Percentiles rank a stretch among this genome's conserved stretches.
Evolutionary conservation across 2,329 filamentous ascomycete species (phyloP).

Genomic region (Ascochyta clinopodiicola): DNA sequence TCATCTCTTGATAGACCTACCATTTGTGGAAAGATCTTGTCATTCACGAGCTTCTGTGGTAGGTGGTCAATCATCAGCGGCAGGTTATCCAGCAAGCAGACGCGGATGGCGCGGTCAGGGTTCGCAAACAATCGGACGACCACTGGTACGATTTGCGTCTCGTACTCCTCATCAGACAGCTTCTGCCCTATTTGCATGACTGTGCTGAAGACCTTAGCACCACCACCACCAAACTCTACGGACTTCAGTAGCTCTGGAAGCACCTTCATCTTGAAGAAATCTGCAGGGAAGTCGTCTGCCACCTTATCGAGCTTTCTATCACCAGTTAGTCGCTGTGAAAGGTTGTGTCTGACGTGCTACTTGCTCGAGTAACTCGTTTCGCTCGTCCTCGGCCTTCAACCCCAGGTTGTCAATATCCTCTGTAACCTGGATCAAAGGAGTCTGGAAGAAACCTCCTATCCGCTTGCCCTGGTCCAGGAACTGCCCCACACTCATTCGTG

Average conservation of each 20-base stretch:
- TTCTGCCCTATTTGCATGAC: constrained; percentile 92
- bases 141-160: constrained; percentile 81
- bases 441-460: constrained; percentile 87
- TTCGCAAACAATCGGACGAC: constrained; percentile 87
- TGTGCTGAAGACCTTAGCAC: constrained; percentile 85
- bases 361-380: constrained; percentile 80
- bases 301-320: constrained; percentile 77
- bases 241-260: constrained; percentile 96
- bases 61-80: constrained; percentile 91
- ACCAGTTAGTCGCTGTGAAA: neutral
- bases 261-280: constrained; percentile 98
- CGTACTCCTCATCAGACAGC: constrained; percentile 88
- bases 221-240: constrained; percentile 96
- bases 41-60: constrained; percentile 86
- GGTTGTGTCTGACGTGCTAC: constrained; percentile 7
- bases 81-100: constrained; percentile 87
- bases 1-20: constrained; percentile 53
- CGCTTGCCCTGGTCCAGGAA: constrained; percentile 91
- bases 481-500: constrained; percentile 79
- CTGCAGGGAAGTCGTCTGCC: constrained; percentile 93
- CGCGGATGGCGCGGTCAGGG: constrained; percentile 88
- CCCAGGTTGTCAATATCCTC: constrained; percentile 93
- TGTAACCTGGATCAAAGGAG: constrained; percentile 86
- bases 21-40: constrained; percentile 96
- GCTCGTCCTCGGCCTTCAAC: constrained; percentile 82